phyloP scores from a whole-genome alignment of 148 eudicot species.

The Hydrangea macrophylla region DNA sequence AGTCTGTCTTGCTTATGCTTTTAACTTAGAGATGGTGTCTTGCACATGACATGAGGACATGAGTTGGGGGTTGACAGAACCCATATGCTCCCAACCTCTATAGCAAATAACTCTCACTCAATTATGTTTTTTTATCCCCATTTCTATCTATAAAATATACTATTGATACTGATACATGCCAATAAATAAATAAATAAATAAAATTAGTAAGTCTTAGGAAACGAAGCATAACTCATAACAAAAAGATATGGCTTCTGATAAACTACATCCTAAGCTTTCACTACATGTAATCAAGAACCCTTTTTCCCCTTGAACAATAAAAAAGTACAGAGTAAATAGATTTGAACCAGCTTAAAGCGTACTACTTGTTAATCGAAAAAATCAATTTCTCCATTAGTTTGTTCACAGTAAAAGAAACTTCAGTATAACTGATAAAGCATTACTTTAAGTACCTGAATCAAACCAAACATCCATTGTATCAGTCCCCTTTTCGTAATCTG shows the following conservation, averaged over 20 bases:
- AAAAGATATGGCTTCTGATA: background rate
- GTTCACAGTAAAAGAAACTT: background rate
- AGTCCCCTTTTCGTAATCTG: slow-evolving; percentile 73
- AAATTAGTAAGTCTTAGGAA: too few species aligned
- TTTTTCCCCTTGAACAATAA: background rate
- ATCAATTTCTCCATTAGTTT: background rate
- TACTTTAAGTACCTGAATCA: slow-evolving; percentile 59
- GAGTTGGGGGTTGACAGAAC: too few species aligned
- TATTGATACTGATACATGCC: too few species aligned
- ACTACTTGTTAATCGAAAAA: background rate
- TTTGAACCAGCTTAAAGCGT: slow-evolving; percentile 5
- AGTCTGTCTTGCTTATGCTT: too few species aligned
- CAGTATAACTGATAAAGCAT: background rate
- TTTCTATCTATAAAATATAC: too few species aligned
- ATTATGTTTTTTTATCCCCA: too few species aligned
- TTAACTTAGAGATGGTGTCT: too few species aligned
- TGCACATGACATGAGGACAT: too few species aligned
- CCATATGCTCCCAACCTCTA: too few species aligned
- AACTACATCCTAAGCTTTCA: background rate
- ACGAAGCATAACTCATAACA: background rate
- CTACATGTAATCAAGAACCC: background rate
- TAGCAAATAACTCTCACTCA: too few species aligned
- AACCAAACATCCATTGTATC: slow-evolving; percentile 99
- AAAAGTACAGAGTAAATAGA: background rate
- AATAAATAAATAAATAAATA: too few species aligned